Conservation (phyloP, 2,329 filamentous ascomycete species). For the Penicillium crustosum region DNA sequence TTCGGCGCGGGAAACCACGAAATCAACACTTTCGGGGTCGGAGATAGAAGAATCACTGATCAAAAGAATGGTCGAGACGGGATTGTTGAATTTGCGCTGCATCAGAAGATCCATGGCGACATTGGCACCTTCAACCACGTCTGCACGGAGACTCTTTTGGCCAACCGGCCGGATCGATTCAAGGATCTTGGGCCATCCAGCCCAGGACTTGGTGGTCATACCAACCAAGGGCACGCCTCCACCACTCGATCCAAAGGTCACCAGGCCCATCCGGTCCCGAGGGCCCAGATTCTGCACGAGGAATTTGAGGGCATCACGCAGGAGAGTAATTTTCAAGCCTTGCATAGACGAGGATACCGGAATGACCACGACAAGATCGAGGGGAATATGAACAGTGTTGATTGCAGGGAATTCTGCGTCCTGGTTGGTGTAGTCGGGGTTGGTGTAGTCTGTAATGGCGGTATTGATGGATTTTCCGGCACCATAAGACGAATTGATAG, state of each 20-base stretch:
- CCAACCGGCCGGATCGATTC: conserved; percentile 87
- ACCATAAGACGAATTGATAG: conserved; percentile 78
- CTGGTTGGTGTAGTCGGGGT: conserved; percentile 76
- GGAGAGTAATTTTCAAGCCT: conserved; percentile 94
- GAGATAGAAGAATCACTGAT: conserved; percentile 97
- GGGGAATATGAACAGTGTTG: conserved; percentile 82
- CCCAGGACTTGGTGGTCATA: conserved; percentile 95
- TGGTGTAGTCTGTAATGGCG: conserved; percentile 88
- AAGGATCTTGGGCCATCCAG: conserved; percentile 83
- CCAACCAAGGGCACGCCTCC: conserved; percentile 94
- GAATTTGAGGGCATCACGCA: conserved; percentile 88
- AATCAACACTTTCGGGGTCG: conserved; percentile 92
- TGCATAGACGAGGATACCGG: conserved; percentile 99
- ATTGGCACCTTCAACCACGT: conserved; percentile 96
- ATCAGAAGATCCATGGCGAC: conserved; percentile 98
- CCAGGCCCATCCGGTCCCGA: conserved; percentile 91
- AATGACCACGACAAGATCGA: conserved; percentile 94
- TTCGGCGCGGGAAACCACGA: conserved; percentile 93
- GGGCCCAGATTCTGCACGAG: conserved; percentile 88
- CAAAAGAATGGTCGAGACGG: conserved; percentile 89
- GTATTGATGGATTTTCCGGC: conserved; percentile 80
- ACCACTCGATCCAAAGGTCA: conserved; percentile 92
- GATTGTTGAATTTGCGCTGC: conserved; percentile 95
- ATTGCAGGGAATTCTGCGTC: conserved; percentile 51
- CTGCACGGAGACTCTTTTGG: conserved; percentile 92